Base-by-base conservation (phyloP, 179 eudicot species). In the Kewa caespitosa region DNA sequence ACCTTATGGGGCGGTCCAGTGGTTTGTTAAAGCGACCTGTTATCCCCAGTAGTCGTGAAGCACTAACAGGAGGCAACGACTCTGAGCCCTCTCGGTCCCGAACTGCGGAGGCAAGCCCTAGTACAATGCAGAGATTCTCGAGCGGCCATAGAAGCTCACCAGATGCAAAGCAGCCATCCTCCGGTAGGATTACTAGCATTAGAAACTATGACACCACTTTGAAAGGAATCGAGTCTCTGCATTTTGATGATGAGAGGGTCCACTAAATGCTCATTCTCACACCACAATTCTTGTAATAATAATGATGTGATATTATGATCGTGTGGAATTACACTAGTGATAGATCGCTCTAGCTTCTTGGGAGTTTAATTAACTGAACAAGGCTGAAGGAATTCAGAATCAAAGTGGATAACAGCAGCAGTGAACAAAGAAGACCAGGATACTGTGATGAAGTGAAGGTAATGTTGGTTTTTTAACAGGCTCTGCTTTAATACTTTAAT, bases 201-300 rank as follows among this genome's bases (percentile, higher is more conserved):
- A 91, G 82, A 82, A 92, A 85, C 71, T 90, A 86, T 37, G 96
- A 90, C 70, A 77, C 97, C 68, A 78, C 97, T 13, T 87, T 93
- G 73, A 93, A 87, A 79, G 99, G 97, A 39, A 91, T 95, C 12
- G 91, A 93, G 78, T 39, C 79, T 75, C 87, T 95, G 83, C 86
- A 81, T 77, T 90, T 93, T 69, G 97, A 91, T 72, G 90, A 91
- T 34, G 89, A 86, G 70, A 85, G 85, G 84, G 86, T 77, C 68
- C 87, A 84, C 72, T 82, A 75, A 75, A 43, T 22, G 59, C 61
- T 59, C 75, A 36, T 41, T 17, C 67, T 62, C 72, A 54, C 43
- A 63, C 79, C 68, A 63, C 43, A 77, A n/a, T 69, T 67, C n/a
- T 32, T 74, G 69, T 69, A 65, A 59, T 67, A 43, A 43, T 76